Conservation (phyloP, 768 basidiomycete species). For the Sporobolomyces roseus region DNA sequence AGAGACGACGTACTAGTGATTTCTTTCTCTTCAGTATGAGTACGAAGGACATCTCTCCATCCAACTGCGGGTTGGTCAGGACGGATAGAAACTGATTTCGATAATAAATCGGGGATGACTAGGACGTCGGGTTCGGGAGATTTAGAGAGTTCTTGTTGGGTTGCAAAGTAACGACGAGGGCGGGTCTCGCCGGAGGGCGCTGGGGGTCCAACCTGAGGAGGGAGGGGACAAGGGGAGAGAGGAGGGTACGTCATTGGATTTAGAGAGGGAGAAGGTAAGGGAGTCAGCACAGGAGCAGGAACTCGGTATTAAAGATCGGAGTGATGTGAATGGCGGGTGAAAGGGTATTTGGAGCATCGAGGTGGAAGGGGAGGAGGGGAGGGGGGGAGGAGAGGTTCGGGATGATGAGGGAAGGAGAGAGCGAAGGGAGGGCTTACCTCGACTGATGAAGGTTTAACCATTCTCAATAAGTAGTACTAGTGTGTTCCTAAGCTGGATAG, state of each 20-base stretch:
- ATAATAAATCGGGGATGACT: slow-evolving; percentile 33
- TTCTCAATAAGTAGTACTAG: too few relatives aligned
- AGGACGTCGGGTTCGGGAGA: slow-evolving; percentile 6
- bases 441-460: neutral
- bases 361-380: too few relatives aligned
- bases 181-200: neutral
- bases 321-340: too few relatives aligned
- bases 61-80: slow-evolving; percentile 65
- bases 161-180: slow-evolving; percentile 6
- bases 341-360: too few relatives aligned
- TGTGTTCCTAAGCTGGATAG: too few relatives aligned
- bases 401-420: neutral
- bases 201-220: slow-evolving; percentile 8
- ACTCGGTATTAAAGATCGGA: too few relatives aligned
- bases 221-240: neutral
- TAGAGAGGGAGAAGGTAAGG: neutral
- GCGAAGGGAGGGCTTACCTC: neutral
- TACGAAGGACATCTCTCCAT: slow-evolving; percentile 65
- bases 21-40: slow-evolving; percentile 82
- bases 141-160: neutral
- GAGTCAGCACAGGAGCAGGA: too few relatives aligned
- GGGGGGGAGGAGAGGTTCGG: too few relatives aligned
- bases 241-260: neutral
- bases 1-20: slow-evolving; percentile 52
- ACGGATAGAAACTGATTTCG: neutral